Percentiles rank a stretch among this genome's conserved stretches.
These are phyloP conservation scores for Pythium aquatile DNA, from an alignment of 352 stramenopile species.

Conservation along the genomic window DNA sequence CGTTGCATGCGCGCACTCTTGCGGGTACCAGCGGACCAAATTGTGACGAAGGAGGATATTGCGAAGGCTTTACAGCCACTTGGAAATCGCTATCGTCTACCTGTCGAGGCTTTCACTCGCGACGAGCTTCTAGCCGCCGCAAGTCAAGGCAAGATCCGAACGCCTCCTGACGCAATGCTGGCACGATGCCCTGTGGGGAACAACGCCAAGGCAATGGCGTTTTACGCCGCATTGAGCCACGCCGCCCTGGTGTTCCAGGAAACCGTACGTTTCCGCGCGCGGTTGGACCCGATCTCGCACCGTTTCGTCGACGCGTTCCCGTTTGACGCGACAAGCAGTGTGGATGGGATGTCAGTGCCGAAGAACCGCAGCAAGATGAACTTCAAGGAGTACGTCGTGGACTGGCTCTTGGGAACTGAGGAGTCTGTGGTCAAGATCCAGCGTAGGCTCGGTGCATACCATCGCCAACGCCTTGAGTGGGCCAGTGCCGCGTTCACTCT, in stretches of 20 bases:
- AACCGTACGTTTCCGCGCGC: conserved; percentile 47
- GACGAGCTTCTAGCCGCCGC: conserved; percentile 59
- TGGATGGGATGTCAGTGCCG: conserved; percentile 43
- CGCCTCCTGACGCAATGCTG: conserved; percentile 46
- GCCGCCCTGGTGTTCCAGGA: conserved; percentile 61
- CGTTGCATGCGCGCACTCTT: conserved; percentile 63
- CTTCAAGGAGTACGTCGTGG: conserved; percentile 46
- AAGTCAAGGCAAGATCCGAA: conserved; percentile 44
- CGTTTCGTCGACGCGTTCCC: conserved; percentile 46
- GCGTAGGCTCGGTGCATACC: conserved; percentile 42
- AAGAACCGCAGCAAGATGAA: conserved; percentile 43
- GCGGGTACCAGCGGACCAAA: conserved; percentile 34
- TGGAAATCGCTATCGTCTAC: conserved; percentile 38
- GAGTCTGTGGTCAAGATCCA: conserved; percentile 46
- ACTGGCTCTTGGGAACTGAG: conserved; percentile 65
- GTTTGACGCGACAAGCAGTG: conserved; percentile 37
- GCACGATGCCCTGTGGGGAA: conserved; percentile 40
- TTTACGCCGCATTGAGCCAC: conserved; percentile 64
- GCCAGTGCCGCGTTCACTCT: conserved; percentile 57
- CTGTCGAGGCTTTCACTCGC: conserved; percentile 59
- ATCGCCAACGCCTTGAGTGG: conserved; percentile 55
- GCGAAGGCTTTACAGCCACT: conserved; percentile 44
- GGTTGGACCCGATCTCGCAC: conserved; percentile 38
- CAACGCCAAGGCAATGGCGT: conserved; percentile 63
- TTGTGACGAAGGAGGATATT: conserved; percentile 75